Evolutionary conservation across 768 basidiomycete genomes (phyloP).

Genomic region (Dacryopinax spathularia): DNA sequence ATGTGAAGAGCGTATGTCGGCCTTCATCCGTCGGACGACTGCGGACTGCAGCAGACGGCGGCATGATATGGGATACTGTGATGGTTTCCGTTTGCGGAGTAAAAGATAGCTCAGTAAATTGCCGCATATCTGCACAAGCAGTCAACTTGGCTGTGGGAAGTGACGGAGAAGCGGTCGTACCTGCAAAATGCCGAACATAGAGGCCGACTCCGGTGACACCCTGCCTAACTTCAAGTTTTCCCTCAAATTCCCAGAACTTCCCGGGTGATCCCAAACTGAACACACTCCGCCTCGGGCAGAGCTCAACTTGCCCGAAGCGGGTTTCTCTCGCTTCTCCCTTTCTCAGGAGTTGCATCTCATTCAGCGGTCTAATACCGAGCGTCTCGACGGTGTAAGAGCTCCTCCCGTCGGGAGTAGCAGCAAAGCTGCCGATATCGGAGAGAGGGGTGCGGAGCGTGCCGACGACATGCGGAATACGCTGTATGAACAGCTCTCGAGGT

Average conservation of each 20-base stretch:
- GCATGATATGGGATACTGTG: neutral
- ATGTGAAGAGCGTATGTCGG: slow-evolving; percentile 8
- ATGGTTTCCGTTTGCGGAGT: neutral
- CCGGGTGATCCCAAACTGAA: neutral
- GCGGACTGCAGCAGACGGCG: too few species aligned
- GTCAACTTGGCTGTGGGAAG: neutral
- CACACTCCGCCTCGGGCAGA: neutral
- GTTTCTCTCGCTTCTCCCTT: neutral
- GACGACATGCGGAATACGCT: neutral
- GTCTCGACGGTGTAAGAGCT: neutral
- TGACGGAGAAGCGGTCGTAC: neutral
- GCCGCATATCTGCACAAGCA: neutral
- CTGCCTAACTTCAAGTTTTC: neutral
- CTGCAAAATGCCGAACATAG: neutral
- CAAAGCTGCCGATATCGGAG: neutral
- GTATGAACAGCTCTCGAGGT: neutral
- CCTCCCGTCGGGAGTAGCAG: neutral
- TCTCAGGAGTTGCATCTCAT: neutral
- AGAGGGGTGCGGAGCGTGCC: neutral
- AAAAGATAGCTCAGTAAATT: neutral
- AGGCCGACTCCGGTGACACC: neutral
- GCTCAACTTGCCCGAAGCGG: neutral
- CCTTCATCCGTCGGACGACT: slow-evolving; percentile 6
- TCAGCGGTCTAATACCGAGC: neutral
- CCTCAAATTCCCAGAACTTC: neutral